Evolutionary conservation across 2,329 filamentous ascomycete genomes (phyloP).

Genomic region (Raffaelea arxii): DNA sequence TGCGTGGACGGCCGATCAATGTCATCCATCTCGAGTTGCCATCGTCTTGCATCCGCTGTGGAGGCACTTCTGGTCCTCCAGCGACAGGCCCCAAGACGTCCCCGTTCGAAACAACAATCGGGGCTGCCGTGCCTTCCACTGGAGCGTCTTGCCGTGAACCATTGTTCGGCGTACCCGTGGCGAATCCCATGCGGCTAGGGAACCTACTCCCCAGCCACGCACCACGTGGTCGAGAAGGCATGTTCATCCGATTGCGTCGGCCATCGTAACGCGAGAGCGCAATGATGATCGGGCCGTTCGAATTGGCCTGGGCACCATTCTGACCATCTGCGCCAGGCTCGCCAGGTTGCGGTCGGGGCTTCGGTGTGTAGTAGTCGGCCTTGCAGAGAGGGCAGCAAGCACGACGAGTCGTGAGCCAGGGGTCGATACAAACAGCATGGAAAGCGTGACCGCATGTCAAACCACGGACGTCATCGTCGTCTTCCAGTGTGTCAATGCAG

Average conservation of each 20-base stretch:
- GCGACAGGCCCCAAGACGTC: background rate
- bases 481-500: conserved; percentile 87
- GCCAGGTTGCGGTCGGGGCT: conserved; percentile 56
- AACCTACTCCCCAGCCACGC: conserved; percentile 27
- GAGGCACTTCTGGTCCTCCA: background rate
- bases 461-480: conserved; percentile 90
- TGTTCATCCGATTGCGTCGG: conserved; percentile 31
- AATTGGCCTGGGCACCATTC: conserved; percentile 20
- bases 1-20: too few relatives aligned
- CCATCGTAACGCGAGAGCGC: conserved; percentile 17
- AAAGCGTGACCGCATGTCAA: conserved; percentile 96
- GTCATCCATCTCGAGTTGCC: too few relatives aligned
- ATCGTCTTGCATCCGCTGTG: too few relatives aligned
- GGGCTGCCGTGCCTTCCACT: too few relatives aligned
- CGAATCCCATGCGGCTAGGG: background rate
- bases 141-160: background rate
- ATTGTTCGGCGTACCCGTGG: too few relatives aligned
- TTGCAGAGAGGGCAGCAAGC: conserved; percentile 98
- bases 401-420: conserved; percentile 88
- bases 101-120: background rate
- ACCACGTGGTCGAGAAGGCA: conserved; percentile 31
- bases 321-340: conserved; percentile 22
- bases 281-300: conserved; percentile 18
- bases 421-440: conserved; percentile 90
- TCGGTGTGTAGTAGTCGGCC: conserved; percentile 92